Conservation (phyloP, 129 eudicot genomes). For the Flaveria bidentis region DNA sequence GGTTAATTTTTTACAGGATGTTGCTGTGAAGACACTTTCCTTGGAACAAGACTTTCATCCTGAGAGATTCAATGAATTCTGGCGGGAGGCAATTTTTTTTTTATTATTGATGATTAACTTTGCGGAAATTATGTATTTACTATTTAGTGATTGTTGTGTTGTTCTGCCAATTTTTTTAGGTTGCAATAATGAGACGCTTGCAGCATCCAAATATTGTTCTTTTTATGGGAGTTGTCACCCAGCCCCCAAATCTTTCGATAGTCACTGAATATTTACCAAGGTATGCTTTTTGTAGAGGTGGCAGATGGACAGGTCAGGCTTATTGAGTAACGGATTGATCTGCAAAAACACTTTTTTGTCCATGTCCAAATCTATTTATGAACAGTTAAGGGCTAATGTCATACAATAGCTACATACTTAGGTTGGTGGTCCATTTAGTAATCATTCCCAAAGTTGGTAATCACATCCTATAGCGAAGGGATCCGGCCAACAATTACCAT, state of each 20-base stretch:
- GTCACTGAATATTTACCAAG: slow-evolving; percentile 93
- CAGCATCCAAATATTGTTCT: slow-evolving; percentile 98
- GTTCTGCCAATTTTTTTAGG: slow-evolving; percentile 45
- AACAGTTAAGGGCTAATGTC: not conserved
- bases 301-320: slow-evolving; percentile 9
- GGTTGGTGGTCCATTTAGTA: not conserved
- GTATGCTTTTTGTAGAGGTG: slow-evolving; percentile 32
- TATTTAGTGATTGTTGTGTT: slow-evolving; percentile 18
- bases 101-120: not conserved
- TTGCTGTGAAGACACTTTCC: slow-evolving; percentile 85
- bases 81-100: slow-evolving; percentile 61
- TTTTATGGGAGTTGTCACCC: slow-evolving; percentile 95
- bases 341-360: not conserved
- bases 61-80: slow-evolving; percentile 68
- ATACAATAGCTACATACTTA: not conserved
- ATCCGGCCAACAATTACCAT: not conserved
- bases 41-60: slow-evolving; percentile 95
- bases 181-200: slow-evolving; percentile 89
- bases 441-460: not conserved
- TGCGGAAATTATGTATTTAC: slow-evolving; percentile 1
- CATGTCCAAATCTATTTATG: not conserved
- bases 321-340: not conserved
- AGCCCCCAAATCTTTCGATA: slow-evolving; percentile 91
- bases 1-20: slow-evolving; percentile 58
- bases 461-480: not conserved